These are phyloP conservation scores for Endocarpon pusillum DNA, from an alignment of 495 filamentous ascomycete genomes.

Conservation along the genomic window DNA sequence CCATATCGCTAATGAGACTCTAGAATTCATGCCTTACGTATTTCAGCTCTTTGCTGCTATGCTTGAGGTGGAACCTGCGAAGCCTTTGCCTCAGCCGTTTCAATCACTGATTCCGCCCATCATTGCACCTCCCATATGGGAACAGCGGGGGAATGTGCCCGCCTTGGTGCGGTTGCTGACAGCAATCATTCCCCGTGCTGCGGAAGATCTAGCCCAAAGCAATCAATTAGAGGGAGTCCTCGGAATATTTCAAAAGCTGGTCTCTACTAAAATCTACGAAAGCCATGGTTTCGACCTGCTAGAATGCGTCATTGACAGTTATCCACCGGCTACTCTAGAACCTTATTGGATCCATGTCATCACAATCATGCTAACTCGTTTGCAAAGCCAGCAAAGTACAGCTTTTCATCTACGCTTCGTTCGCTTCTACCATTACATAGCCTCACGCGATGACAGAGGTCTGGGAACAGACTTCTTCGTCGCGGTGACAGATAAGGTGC, in stretches of 20 bases:
- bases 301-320: conserved; percentile 54
- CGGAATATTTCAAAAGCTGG: conserved; percentile 80
- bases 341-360: conserved; percentile 68
- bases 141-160: conserved; percentile 80
- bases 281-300: conserved; percentile 74
- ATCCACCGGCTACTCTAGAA: conserved; percentile 48
- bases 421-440: conserved; percentile 82
- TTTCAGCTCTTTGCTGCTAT: conserved; percentile 89
- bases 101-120: conserved; percentile 56
- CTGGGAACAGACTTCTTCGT: conserved; percentile 84
- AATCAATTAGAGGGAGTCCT: conserved; percentile 68
- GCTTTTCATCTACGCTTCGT: conserved; percentile 66
- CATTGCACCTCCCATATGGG: conserved; percentile 66
- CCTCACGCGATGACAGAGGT: conserved; percentile 54
- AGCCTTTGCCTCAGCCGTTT: conserved; percentile 56
- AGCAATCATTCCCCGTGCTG: conserved; percentile 62
- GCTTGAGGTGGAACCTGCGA: conserved; percentile 63
- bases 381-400: conserved; percentile 65
- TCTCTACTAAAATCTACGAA: conserved; percentile 58
- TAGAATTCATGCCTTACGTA: conserved; percentile 90
- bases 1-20: conserved; percentile 6
- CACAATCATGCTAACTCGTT: conserved; percentile 61
- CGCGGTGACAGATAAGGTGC: conserved; percentile 58
- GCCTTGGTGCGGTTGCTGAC: conserved; percentile 73
- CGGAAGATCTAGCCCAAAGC: conserved; percentile 49